Percentiles rank a stretch among this genome's conserved stretches.
These are phyloP conservation scores for Ceratocystiopsis brevicomis DNA, from an alignment of 2,329 filamentous ascomycete species.

Conservation along the genomic window DNA sequence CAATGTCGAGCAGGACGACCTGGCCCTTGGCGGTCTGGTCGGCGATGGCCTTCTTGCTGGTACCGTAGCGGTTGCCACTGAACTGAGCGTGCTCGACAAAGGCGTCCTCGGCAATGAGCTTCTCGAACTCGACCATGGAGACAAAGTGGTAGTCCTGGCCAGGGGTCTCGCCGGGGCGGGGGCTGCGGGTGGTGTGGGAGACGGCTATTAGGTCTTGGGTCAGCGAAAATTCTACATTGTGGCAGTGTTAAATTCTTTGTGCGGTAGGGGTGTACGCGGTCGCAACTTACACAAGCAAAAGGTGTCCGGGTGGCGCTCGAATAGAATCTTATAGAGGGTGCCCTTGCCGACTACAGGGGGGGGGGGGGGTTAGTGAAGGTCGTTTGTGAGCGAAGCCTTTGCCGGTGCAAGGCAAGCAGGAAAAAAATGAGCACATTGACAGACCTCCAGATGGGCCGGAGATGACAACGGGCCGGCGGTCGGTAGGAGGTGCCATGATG, in stretches of 20 bases:
- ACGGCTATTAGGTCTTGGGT: constrained; percentile 18
- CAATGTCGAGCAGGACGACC: constrained; percentile 79
- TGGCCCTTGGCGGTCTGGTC: constrained; percentile 51
- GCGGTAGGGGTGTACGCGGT: too few species aligned
- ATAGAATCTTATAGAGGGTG: constrained; percentile 56
- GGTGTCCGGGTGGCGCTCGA: constrained; percentile 21
- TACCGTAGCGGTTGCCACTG: constrained; percentile 73
- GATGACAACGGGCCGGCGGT: constrained; percentile 52
- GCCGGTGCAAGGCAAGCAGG: neutral
- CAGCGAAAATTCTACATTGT: too few species aligned
- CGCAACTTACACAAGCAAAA: constrained; percentile 8
- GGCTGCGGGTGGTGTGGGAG: constrained; percentile 62
- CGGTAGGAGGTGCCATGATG: constrained; percentile 18
- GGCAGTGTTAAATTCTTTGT: too few species aligned
- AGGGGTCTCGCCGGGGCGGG: constrained; percentile 55
- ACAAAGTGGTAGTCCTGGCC: constrained; percentile 72
- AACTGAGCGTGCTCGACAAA: constrained; percentile 81
- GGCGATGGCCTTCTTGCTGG: constrained; percentile 45
- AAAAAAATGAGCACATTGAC: neutral
- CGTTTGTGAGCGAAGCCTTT: too few species aligned
- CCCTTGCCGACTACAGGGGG: constrained; percentile 46
- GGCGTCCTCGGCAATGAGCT: constrained; percentile 45
- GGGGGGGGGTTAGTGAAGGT: too few species aligned
- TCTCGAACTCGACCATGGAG: constrained; percentile 44
- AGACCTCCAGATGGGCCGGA: constrained; percentile 50